These are phyloP conservation scores for Botryotinia convoluta DNA, from an alignment of 2,329 filamentous ascomycete species.

Conservation along the genomic window DNA sequence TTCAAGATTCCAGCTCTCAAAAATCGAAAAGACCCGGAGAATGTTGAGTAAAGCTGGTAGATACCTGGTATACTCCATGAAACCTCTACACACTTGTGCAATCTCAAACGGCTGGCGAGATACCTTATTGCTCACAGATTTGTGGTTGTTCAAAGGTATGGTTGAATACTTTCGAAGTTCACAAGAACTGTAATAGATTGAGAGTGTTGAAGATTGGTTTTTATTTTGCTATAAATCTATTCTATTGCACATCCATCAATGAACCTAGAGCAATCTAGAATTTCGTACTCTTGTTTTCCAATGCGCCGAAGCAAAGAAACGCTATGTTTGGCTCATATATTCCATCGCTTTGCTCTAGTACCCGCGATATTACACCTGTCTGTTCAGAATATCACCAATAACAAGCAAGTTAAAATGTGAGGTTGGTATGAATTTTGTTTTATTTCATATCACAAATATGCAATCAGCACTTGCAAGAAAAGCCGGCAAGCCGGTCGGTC, in stretches of 20 bases:
- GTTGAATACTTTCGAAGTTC: background rate
- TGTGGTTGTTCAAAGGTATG: background rate
- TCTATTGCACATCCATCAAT: background rate
- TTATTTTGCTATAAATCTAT: background rate
- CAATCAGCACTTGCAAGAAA: conserved; percentile 36
- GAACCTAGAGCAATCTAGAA: background rate
- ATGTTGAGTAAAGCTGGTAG: too few relatives aligned
- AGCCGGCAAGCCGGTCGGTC: conserved; percentile 73
- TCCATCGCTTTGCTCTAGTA: background rate
- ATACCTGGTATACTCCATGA: background rate
- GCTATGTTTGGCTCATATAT: background rate
- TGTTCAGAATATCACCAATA: background rate
- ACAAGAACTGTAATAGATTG: background rate
- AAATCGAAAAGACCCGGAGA: background rate
- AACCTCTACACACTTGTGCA: background rate
- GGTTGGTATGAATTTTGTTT: conserved; percentile 1
- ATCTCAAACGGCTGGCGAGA: background rate
- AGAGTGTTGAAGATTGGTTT: background rate
- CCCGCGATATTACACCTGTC: background rate
- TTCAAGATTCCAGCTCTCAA: background rate
- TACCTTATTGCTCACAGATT: background rate
- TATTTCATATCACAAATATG: conserved; percentile 10
- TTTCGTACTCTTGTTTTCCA: background rate
- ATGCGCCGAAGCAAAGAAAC: background rate
- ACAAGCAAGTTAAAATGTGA: background rate